phyloP scores from a whole-genome alignment of 257 asterid species.

The Ophiorrhiza pumila region DNA sequence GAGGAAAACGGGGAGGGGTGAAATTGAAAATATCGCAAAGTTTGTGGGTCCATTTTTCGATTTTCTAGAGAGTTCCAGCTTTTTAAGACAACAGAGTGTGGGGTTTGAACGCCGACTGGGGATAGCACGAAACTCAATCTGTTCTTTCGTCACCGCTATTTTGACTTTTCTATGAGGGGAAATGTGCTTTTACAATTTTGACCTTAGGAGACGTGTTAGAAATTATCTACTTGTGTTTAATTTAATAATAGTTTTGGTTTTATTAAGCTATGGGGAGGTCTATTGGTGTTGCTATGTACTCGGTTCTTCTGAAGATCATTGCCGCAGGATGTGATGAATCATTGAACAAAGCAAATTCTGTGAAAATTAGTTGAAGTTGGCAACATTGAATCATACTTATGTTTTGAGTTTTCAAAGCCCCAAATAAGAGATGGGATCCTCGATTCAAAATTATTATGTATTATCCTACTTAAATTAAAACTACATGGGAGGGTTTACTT shows the following conservation, averaged over 20 bases:
- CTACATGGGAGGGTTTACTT: too few species aligned
- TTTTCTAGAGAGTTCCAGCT: constrained; percentile 13
- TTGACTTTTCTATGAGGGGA: background rate
- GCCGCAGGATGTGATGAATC: background rate
- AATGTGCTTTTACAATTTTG: background rate
- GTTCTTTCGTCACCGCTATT: background rate
- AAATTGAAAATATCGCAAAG: background rate
- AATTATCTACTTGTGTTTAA: constrained; percentile 5
- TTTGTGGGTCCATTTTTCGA: background rate
- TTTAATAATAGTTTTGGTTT: too few species aligned
- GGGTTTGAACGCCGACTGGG: background rate
- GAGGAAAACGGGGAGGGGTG: background rate
- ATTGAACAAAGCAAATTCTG: too few species aligned
- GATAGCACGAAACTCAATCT: background rate
- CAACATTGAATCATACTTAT: too few species aligned
- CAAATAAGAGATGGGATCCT: too few species aligned
- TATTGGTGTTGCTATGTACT: background rate
- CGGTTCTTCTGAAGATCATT: background rate
- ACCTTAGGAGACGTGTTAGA: background rate
- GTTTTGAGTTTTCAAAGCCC: too few species aligned
- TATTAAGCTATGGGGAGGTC: background rate
- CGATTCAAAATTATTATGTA: too few species aligned
- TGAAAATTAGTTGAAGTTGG: too few species aligned
- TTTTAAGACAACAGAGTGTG: background rate
- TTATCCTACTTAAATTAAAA: too few species aligned